A percentile compares a stretch with the other conserved stretches of the same genome.
phyloP scores from a whole-genome alignment of 1,139 yeast genomes.

The Kodamaea arcana region DNA sequence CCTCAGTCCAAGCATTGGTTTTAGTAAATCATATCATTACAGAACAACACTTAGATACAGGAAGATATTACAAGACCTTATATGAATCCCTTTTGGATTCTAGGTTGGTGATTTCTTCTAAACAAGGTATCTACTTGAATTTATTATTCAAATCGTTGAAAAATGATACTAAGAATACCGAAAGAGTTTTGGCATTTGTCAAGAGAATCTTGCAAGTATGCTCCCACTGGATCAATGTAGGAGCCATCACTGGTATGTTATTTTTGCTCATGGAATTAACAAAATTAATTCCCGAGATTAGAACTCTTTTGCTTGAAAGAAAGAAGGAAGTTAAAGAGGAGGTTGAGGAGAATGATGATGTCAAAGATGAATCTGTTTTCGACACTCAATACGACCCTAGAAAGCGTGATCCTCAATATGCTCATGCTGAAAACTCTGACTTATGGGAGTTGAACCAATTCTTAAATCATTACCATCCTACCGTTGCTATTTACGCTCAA shows the following conservation, averaged over 20 bases:
- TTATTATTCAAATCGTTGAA: constrained; percentile 80
- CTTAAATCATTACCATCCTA: constrained; percentile 84
- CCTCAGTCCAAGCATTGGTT: constrained; percentile 88
- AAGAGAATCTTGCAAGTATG: constrained; percentile 87
- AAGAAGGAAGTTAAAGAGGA: constrained; percentile 14
- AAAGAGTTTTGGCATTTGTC: constrained; percentile 82
- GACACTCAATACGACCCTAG: constrained; percentile 65
- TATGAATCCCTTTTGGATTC: constrained; percentile 89
- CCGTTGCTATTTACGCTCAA: constrained; percentile 76
- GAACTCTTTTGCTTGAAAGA: constrained; percentile 34
- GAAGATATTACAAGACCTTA: constrained; percentile 81
- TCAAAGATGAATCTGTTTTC: constrained; percentile 8
- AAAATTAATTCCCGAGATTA: constrained; percentile 39
- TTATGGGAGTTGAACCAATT: constrained; percentile 84
- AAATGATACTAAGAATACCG: constrained; percentile 53
- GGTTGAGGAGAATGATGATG: constrained; percentile 6
- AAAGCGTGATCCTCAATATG: constrained; percentile 86
- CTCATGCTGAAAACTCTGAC: constrained; percentile 76
- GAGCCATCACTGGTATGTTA: constrained; percentile 88
- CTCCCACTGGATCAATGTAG: constrained; percentile 80
- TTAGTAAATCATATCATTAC: constrained; percentile 73
- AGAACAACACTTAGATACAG: constrained; percentile 54
- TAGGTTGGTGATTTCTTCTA: constrained; percentile 76
- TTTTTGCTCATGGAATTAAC: constrained; percentile 66
- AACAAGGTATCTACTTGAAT: constrained; percentile 85